These are phyloP conservation scores for Delonix regia DNA, from an alignment of 306 rosid genomes.

Conservation along the genomic window DNA sequence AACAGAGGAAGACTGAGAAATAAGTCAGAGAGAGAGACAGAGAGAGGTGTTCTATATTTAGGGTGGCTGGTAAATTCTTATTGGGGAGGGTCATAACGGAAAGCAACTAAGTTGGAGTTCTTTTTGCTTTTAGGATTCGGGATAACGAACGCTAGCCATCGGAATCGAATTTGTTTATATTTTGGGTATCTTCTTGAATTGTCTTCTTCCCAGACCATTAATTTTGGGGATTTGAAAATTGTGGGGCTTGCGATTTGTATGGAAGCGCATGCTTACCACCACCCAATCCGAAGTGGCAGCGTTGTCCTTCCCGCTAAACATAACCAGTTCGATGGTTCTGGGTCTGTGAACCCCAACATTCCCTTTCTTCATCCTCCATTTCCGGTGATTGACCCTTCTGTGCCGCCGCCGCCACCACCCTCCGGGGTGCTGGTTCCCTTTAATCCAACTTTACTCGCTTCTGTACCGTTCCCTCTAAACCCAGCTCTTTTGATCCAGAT, in stretches of 20 bases:
- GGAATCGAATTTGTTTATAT: not conserved
- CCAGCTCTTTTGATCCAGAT: slow-evolving; percentile 26
- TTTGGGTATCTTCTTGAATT: not conserved
- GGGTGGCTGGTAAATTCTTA: not conserved
- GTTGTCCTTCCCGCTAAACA: slow-evolving; percentile 13
- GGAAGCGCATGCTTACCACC: slow-evolving; percentile 32
- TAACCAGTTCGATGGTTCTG: not conserved
- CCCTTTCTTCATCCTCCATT: slow-evolving; percentile 15
- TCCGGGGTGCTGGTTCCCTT: slow-evolving; percentile 30
- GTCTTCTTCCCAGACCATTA: not conserved
- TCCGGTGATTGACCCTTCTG: slow-evolving; percentile 22
- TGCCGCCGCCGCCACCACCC: not conserved
- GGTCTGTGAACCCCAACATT: slow-evolving; percentile 8
- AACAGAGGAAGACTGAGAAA: slow-evolving; percentile 4
- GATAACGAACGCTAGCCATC: not conserved
- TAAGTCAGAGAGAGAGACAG: no score
- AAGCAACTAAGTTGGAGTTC: not conserved
- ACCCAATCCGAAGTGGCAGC: slow-evolving; percentile 30
- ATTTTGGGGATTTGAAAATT: slow-evolving; percentile 42
- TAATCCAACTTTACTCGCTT: not conserved
- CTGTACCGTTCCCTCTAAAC: not conserved
- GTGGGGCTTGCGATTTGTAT: slow-evolving; percentile 28
- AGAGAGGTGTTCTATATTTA: not conserved
- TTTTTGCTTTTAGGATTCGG: slow-evolving; percentile 15
- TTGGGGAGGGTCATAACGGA: slow-evolving; percentile 32